Conservation (phyloP, 495 filamentous ascomycete genomes). For the Trypethelium eluteriae region DNA sequence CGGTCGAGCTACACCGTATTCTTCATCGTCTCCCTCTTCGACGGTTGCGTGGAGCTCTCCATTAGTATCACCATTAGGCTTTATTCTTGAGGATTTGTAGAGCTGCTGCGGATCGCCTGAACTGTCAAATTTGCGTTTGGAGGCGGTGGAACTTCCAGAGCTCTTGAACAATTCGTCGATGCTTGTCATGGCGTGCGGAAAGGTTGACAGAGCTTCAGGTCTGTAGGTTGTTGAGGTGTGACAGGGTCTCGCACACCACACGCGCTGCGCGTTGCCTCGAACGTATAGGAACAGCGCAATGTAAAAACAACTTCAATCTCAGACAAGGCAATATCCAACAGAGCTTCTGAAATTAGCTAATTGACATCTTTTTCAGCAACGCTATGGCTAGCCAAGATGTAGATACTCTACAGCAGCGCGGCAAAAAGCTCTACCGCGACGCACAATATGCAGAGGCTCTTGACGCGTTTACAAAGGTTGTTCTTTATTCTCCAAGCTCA, state of each 20-base stretch:
- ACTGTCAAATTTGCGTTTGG: slow-evolving; percentile 38
- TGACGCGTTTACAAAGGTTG: slow-evolving; percentile 14
- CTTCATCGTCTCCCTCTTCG: slow-evolving; percentile 51
- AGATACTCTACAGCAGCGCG: slow-evolving; percentile 11
- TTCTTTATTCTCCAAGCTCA: neutral
- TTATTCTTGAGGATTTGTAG: slow-evolving; percentile 80
- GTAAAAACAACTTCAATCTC: too few relatives aligned
- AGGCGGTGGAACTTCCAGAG: slow-evolving; percentile 24
- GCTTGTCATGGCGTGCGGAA: slow-evolving; percentile 32
- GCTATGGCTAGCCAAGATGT: neutral
- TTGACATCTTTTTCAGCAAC: too few relatives aligned
- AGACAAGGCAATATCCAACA: too few relatives aligned
- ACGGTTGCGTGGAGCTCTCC: slow-evolving; percentile 51
- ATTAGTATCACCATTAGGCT: slow-evolving; percentile 52
- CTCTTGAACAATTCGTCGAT: slow-evolving; percentile 41
- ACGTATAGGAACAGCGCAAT: too few relatives aligned
- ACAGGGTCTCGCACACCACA: too few relatives aligned
- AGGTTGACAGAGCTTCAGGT: too few relatives aligned
- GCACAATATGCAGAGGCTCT: slow-evolving; percentile 14
- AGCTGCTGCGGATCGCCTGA: slow-evolving; percentile 40
- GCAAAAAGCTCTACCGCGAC: slow-evolving; percentile 8
- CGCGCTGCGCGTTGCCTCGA: too few relatives aligned
- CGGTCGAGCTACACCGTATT: slow-evolving; percentile 62
- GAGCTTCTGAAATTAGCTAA: too few relatives aligned
- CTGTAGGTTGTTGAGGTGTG: too few relatives aligned